These are phyloP conservation scores for Penicillium sp. DNA, from an alignment of 2,329 filamentous ascomycete genomes.

Conservation along the genomic window DNA sequence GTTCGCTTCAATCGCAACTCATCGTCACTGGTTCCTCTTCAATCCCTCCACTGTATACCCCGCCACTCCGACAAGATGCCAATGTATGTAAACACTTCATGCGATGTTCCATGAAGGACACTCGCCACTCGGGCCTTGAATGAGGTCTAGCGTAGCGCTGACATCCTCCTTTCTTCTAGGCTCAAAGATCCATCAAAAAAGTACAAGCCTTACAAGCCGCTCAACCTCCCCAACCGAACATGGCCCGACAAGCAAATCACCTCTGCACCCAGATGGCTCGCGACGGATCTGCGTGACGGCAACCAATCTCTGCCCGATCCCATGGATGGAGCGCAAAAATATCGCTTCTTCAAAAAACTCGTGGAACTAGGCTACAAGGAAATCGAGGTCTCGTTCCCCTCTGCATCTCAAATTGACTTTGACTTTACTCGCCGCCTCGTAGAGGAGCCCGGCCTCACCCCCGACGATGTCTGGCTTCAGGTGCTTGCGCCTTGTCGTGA, in stretches of 20 bases:
- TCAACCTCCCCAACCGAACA: conserved; percentile 50
- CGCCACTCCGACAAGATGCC: conserved; percentile 29
- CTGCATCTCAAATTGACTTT: conserved; percentile 90
- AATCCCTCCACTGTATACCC: conserved; percentile 18
- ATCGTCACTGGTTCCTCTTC: conserved; percentile 6
- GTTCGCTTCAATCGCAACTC: conserved; percentile 14
- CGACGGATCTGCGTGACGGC: conserved; percentile 81
- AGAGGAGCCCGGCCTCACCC: conserved; percentile 73
- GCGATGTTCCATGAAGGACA: too few species aligned
- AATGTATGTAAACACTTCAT: conserved; percentile 25
- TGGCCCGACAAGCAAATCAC: conserved; percentile 79
- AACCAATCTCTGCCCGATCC: conserved; percentile 91
- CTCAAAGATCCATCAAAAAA: conserved; percentile 47
- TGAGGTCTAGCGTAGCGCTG: not conserved
- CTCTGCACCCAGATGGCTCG: conserved; percentile 85
- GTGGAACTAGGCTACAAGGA: conserved; percentile 92
- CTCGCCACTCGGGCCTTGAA: not conserved
- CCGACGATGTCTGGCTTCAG: conserved; percentile 86
- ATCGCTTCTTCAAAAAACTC: conserved; percentile 91
- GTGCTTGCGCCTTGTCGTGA: conserved; percentile 87
- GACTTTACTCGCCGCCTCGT: conserved; percentile 86
- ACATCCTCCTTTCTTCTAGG: conserved; percentile 24
- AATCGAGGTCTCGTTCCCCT: conserved; percentile 94
- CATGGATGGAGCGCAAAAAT: conserved; percentile 96
- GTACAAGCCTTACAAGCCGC: conserved; percentile 43